Evolutionary conservation across 768 basidiomycete genomes (phyloP), one percentile per base, ranked within the genome.

Genomic region (Termitomyces sp.): DNA sequence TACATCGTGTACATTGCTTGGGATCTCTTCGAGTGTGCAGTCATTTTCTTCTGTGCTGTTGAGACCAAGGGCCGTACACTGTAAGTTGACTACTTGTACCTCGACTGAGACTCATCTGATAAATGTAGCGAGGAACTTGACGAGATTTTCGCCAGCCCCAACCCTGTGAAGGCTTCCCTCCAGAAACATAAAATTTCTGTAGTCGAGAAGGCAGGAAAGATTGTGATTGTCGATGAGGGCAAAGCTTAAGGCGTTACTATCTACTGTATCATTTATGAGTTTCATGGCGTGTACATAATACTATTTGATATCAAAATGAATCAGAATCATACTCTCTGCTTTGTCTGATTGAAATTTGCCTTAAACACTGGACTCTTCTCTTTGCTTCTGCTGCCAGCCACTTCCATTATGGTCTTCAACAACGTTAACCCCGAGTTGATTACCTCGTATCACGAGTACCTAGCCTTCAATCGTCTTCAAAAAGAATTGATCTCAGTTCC

Each of bases 31-130:
- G 76, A 78, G 67, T 75, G 74, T 42, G 54, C 68, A 7, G 66
- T 78, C 12, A 73, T 79, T 51, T 77, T 69, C 58, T 73, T 77
- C 65, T 77, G 71, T 45, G 79, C 74, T 8, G 76, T 80, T 1
- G 79, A 80, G 60, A 80, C 79, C 2, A 73, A 75, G 54, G 77
- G 79, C 36, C 71, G 78, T 44, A 79, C 79, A 20, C 67, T 80
- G 76, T 78, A 63, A 64, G 78, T 71, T 13, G 28, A 3, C 38
- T 40, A 11, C 40, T 32, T 40, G 22, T 9, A 38, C 24, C 52
- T 18, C 39, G 33, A 24, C 6, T 49, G 39, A 35, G 42, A 49
- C 52, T 51, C 46, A 60, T 40, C 32, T 33, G 38, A 8, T 33
- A 38, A 51, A 36, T 50, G 45, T 50, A 79, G 77, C 24, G 78